These are phyloP conservation scores for Apiospora kogelbergensis DNA, from an alignment of 2,329 filamentous ascomycete genomes.

Conservation along the genomic window DNA sequence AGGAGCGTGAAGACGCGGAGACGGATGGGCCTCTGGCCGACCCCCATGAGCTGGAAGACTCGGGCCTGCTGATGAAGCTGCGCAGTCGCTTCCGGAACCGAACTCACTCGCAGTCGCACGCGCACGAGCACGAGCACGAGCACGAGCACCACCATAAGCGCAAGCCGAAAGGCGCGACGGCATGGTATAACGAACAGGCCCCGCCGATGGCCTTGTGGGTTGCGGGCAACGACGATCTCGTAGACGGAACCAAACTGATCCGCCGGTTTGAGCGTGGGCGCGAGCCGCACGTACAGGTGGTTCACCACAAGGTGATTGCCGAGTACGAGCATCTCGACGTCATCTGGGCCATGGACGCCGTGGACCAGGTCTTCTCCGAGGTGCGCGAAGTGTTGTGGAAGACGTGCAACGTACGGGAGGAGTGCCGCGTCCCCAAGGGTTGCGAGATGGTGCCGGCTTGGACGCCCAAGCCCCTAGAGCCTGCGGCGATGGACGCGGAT, in stretches of 20 bases:
- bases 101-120: constrained; percentile 13
- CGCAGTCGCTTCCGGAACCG: constrained; percentile 12
- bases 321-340: constrained; percentile 94
- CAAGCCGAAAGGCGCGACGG: constrained; percentile 50
- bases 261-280: constrained; percentile 71
- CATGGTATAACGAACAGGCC: constrained; percentile 80
- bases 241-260: constrained; percentile 76
- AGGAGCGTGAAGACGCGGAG: constrained; percentile 60
- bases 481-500: constrained; percentile 21
- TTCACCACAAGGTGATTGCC: constrained; percentile 79
- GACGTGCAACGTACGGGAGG: constrained; percentile 57
- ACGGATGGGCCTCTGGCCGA: constrained; percentile 34
- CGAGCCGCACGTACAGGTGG: constrained; percentile 78
- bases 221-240: constrained; percentile 77
- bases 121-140: constrained; percentile 18
- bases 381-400: constrained; percentile 82
- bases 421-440: constrained; percentile 64
- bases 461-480: constrained; percentile 25
- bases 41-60: constrained; percentile 23
- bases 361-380: constrained; percentile 80
- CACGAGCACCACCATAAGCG: constrained; percentile 34
- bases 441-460: constrained; percentile 54
- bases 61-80: constrained; percentile 6
- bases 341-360: constrained; percentile 88
- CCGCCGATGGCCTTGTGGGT: constrained; percentile 91